These are phyloP conservation scores for Uronychia setigera DNA, from an alignment of 73 alveolate species.

Conservation along the genomic window DNA sequence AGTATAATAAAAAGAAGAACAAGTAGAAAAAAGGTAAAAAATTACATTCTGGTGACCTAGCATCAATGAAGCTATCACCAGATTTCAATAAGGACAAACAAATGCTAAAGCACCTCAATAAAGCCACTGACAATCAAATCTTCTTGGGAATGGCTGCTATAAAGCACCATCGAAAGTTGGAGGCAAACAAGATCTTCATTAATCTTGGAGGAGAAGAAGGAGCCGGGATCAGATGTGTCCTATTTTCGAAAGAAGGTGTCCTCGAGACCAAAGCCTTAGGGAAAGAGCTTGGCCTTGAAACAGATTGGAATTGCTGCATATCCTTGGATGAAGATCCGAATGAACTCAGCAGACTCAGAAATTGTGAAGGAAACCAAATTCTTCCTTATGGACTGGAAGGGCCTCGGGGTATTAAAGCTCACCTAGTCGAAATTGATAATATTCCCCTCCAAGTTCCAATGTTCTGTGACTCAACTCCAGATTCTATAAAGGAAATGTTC, in stretches of 20 bases:
- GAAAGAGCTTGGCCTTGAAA: conserved; percentile 54
- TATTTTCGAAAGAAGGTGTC: conserved; percentile 57
- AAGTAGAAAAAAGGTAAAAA: no score
- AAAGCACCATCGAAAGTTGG: conserved; percentile 43
- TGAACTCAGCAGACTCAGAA: conserved; percentile 25
- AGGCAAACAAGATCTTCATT: conserved; percentile 35
- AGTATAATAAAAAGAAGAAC: no score
- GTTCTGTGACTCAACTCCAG: conserved; percentile 60
- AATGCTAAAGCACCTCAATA: conserved; percentile 6
- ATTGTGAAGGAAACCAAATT: conserved; percentile 44
- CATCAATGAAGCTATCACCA: not conserved
- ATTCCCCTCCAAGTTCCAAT: conserved; percentile 68
- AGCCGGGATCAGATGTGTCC: conserved; percentile 67
- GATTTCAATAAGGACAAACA: conserved; percentile 12
- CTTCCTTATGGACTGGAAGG: conserved; percentile 66
- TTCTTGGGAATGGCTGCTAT: conserved; percentile 53
- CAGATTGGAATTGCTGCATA: conserved; percentile 66
- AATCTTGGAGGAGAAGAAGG: conserved; percentile 18
- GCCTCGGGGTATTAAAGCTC: conserved; percentile 63
- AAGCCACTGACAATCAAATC: conserved; percentile 22
- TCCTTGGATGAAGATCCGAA: conserved; percentile 36
- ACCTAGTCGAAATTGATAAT: conserved; percentile 49
- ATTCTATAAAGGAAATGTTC: conserved; percentile 53
- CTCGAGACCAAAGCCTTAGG: conserved; percentile 51
- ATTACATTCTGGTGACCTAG: no score